phyloP scores from a whole-genome alignment of 108 stramenopile species.

The Fragilariopsis cylindrus region DNA sequence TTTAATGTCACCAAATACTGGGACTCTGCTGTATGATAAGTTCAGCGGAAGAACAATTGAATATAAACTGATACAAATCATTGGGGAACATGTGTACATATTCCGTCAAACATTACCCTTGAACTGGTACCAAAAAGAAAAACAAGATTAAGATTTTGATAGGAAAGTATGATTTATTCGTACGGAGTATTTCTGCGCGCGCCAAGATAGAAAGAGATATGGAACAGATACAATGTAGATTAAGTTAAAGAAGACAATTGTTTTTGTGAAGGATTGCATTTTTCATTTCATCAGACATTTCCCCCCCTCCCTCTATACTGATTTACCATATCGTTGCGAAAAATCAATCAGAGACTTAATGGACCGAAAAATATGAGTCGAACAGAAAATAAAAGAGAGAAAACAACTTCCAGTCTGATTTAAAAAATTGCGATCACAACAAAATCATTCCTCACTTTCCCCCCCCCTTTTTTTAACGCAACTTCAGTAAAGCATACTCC shows the following conservation, averaged over 20 bases:
- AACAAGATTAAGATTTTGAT: background rate
- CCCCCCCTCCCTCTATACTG: background rate
- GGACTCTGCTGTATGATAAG: too few species aligned
- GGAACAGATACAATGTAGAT: conserved; percentile 1
- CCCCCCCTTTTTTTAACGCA: conserved; percentile 19
- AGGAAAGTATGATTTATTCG: background rate
- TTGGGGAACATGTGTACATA: background rate
- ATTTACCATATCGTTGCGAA: background rate
- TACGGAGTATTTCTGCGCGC: conserved; percentile 3
- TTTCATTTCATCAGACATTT: background rate
- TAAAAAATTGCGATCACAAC: background rate
- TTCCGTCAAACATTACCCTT: background rate
- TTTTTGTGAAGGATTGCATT: background rate
- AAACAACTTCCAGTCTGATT: background rate
- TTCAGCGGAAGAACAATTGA: too few species aligned
- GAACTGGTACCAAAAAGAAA: conserved; percentile 4
- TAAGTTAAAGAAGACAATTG: conserved; percentile 2
- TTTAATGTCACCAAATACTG: too few species aligned
- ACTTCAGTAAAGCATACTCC: conserved; percentile 28
- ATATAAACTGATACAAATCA: background rate
- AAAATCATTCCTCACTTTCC: background rate
- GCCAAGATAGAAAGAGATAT: conserved; percentile 9
- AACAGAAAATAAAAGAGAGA: conserved; percentile 1
- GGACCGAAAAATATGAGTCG: background rate
- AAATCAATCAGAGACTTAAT: background rate